Percentiles rank a stretch among this genome's conserved stretches.
Conservation (phyloP, 2,329 filamentous ascomycete genomes). For the Malbranchea zuffiana region DNA sequence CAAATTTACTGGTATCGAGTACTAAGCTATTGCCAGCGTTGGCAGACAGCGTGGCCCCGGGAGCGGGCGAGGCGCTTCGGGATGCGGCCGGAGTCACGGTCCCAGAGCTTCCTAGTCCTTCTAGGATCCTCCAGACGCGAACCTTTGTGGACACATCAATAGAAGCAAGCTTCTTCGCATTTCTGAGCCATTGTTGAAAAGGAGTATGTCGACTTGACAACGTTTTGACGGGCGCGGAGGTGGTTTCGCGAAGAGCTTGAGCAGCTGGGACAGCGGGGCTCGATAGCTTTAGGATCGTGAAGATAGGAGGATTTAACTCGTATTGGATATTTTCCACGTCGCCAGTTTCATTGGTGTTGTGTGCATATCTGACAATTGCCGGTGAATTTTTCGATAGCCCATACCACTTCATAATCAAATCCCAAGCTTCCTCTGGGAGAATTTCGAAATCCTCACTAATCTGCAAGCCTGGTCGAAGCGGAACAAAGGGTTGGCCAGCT, state of each 20-base stretch:
- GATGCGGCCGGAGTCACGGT: constrained; percentile 36
- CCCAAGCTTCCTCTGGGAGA: constrained; percentile 70
- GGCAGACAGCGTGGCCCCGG: constrained; percentile 32
- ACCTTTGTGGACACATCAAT: constrained; percentile 64
- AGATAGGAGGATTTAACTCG: constrained; percentile 74
- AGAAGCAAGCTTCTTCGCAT: constrained; percentile 56
- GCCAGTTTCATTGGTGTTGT: constrained; percentile 57
- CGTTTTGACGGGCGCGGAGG: constrained; percentile 52
- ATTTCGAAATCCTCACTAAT: constrained; percentile 63
- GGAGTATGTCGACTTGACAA: constrained; percentile 60
- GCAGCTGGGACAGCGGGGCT: constrained; percentile 46
- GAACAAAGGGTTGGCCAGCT: constrained; percentile 50
- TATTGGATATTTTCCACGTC: constrained; percentile 60
- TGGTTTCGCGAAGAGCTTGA: constrained; percentile 50
- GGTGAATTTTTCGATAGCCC: constrained; percentile 59
- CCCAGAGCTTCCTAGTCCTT: constrained; percentile 35
- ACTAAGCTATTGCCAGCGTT: constrained; percentile 42
- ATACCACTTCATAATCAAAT: constrained; percentile 71
- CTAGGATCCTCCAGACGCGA: constrained; percentile 58
- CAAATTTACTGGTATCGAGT: constrained; percentile 53
- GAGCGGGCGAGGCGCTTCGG: constrained; percentile 35
- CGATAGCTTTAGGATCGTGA: constrained; percentile 72
- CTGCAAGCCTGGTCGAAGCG: constrained; percentile 56
- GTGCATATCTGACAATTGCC: constrained; percentile 63
- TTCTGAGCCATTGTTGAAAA: constrained; percentile 64